phyloP scores from a whole-genome alignment of 108 stramenopile genomes.

The Skeletonema marinoi region DNA sequence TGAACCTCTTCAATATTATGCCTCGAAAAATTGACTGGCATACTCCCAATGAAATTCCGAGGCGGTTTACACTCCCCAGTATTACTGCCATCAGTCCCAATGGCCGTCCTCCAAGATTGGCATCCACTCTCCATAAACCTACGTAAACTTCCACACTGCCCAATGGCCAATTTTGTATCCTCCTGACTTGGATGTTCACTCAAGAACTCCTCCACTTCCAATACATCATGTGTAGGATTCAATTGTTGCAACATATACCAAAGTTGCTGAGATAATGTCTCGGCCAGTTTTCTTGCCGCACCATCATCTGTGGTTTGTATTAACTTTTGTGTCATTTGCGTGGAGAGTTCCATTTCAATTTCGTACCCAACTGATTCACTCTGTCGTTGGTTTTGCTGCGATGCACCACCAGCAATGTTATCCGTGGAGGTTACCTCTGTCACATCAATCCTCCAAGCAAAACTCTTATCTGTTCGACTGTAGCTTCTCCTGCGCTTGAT shows the following conservation, averaged over 20 bases:
- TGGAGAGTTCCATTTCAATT: slow-evolving; percentile 82
- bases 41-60: slow-evolving; percentile 88
- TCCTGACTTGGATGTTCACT: slow-evolving; percentile 62
- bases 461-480: slow-evolving; percentile 63
- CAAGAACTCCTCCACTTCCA: slow-evolving; percentile 81
- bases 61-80: slow-evolving; percentile 40
- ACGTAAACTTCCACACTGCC: slow-evolving; percentile 74
- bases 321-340: slow-evolving; percentile 58
- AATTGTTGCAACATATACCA: slow-evolving; percentile 83
- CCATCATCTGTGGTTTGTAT: slow-evolving; percentile 58
- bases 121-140: slow-evolving; percentile 62
- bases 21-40: slow-evolving; percentile 96
- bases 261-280: slow-evolving; percentile 61
- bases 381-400: not conserved
- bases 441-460: slow-evolving; percentile 90
- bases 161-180: slow-evolving; percentile 68
- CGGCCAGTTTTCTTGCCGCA: slow-evolving; percentile 48
- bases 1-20: slow-evolving; percentile 93
- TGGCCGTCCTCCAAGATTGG: slow-evolving; percentile 39
- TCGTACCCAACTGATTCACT: slow-evolving; percentile 63
- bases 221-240: slow-evolving; percentile 77
- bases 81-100: slow-evolving; percentile 37
- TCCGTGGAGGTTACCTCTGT: slow-evolving; percentile 79
- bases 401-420: slow-evolving; percentile 3
- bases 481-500: slow-evolving; percentile 86